Base-by-base conservation (phyloP, 805 yeast species). In the Yarrowia keelungensis region DNA sequence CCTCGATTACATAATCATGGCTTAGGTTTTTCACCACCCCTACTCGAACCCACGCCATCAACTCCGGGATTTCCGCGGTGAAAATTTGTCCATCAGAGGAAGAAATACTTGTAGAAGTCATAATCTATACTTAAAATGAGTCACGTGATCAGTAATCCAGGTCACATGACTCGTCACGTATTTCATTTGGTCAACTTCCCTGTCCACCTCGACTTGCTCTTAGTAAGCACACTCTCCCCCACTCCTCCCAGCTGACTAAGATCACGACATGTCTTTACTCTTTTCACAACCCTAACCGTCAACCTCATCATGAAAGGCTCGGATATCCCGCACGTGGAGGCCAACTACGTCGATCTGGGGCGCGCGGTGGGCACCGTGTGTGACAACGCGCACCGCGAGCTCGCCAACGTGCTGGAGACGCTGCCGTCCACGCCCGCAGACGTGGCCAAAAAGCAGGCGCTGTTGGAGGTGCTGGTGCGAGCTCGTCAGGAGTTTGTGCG, bases 401-500 rank as follows among this genome's bases (percentile, higher is more conserved):
- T 91, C 47, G 83, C 83, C 41, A 86, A 85, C 46, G 80, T 85
- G 53, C 78, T 91, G 43, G 89, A 89, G 70, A 86, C 87, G 16
- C 79, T 90, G 46, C 85, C 89, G 16, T 77, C 83, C 16, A 75
- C 83, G 3, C 87, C 85, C 19, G 79, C 84, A 14, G 93, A 91
- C 71, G 80, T 83, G 22, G 79, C 80, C 5, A 87, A 90, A 71
- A 94, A 94, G 79, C 85, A 86, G 70, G 82, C 83, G 65, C 85
- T 95, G 67, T 79, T 95, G 47, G 86, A 88, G 42, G 78, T 89
- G 69, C 81, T 95, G 26, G 89, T 94, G 2, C 81, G 82, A 43
- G 79, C 93, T 39, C 84, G 98, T 69, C 92, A 91, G 74, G 95
- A 93, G 74, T 92, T 89, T 75, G 85, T 93, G 70, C 87, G 94